Evolutionary conservation across 768 basidiomycete genomes (phyloP).

Genomic region (Pulveroboletus frians): DNA sequence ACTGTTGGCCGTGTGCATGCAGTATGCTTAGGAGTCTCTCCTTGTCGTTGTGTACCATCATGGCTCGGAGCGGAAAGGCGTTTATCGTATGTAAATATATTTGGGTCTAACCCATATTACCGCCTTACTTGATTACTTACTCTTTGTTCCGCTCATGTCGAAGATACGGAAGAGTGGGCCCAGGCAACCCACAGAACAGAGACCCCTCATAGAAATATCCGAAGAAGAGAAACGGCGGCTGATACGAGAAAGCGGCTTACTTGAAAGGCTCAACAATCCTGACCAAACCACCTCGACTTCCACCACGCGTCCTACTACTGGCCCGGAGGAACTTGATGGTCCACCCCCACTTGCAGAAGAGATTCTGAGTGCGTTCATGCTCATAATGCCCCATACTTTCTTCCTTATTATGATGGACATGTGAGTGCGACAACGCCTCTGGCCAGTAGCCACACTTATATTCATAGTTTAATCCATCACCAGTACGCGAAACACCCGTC

Average conservation of each 20-base stretch:
- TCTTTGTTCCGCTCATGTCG: constrained; percentile 20
- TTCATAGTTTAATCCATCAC: constrained; percentile 61
- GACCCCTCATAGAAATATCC: constrained; percentile 45
- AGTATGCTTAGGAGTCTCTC: constrained; percentile 36
- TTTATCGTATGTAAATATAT: too few relatives aligned
- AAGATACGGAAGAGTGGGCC: constrained; percentile 21
- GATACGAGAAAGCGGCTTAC: constrained; percentile 59
- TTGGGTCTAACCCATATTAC: too few relatives aligned
- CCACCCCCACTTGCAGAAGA: constrained; percentile 53
- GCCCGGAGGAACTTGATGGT: constrained; percentile 30
- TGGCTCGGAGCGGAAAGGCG: background rate
- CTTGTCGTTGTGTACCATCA: constrained; percentile 20
- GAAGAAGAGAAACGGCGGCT: constrained; percentile 79
- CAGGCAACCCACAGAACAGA: constrained; percentile 9
- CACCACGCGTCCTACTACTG: background rate
- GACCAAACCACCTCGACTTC: constrained; percentile 3
- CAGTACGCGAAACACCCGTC: constrained; percentile 68
- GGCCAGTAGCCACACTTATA: background rate
- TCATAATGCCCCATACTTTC: constrained; percentile 72
- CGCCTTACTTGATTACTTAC: too few relatives aligned
- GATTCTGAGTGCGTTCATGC: constrained; percentile 57
- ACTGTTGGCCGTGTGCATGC: constrained; percentile 44
- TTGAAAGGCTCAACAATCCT: constrained; percentile 34
- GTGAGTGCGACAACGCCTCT: constrained; percentile 43
- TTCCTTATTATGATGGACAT: constrained; percentile 80